A percentile compares a stretch with the other conserved stretches of the same genome.
phyloP scores from a whole-genome alignment of 768 basidiomycete species.

The Lactifluus rugatus region DNA sequence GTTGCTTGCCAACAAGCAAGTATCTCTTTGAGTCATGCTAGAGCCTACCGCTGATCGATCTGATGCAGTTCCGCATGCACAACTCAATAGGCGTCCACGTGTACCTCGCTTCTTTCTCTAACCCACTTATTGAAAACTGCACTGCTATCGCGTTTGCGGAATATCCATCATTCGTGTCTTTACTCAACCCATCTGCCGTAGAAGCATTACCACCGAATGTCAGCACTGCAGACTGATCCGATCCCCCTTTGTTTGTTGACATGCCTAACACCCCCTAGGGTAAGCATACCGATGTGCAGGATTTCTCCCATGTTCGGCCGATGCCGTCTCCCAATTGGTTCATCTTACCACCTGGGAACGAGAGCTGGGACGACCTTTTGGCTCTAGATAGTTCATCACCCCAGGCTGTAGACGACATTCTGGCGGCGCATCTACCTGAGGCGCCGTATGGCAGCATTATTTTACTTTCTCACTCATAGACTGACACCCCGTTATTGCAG shows the following conservation, averaged over 20 bases:
- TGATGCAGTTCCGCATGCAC: slow-evolving; percentile 77
- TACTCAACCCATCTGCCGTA: neutral
- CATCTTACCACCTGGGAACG: neutral
- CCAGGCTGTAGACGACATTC: neutral
- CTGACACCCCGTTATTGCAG: neutral
- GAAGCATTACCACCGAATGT: neutral
- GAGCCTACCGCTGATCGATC: neutral
- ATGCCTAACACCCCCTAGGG: slow-evolving; percentile 23
- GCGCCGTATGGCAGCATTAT: neutral
- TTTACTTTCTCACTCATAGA: neutral
- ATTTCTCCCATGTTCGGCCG: slow-evolving; percentile 74
- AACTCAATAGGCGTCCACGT: slow-evolving; percentile 53
- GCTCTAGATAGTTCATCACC: neutral
- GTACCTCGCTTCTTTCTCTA: slow-evolving; percentile 55
- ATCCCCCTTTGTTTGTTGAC: neutral
- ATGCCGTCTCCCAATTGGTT: slow-evolving; percentile 71
- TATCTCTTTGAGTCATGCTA: neutral
- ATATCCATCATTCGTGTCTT: slow-evolving; percentile 41
- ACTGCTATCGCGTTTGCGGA: slow-evolving; percentile 47
- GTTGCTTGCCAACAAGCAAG: slow-evolving; percentile 75
- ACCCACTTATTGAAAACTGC: slow-evolving; percentile 77
- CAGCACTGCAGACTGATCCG: neutral
- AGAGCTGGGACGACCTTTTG: slow-evolving; percentile 10
- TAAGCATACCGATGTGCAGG: slow-evolving; percentile 50
- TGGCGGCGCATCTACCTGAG: slow-evolving; percentile 4